These are phyloP conservation scores for Quercus parvula DNA, from an alignment of 306 rosid genomes.

Conservation along the genomic window DNA sequence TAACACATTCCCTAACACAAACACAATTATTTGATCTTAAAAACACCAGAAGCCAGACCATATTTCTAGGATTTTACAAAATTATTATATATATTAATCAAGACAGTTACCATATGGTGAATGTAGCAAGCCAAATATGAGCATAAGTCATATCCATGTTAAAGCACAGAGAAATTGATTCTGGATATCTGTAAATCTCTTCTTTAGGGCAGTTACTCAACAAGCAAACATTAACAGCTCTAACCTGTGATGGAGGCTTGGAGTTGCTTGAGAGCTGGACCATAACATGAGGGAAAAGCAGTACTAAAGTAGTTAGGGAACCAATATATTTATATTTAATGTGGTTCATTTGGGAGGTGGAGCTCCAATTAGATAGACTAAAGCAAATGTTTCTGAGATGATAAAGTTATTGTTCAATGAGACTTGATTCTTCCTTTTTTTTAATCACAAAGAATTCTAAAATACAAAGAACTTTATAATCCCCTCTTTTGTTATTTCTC, in stretches of 20 bases:
- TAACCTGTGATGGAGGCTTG: neutral
- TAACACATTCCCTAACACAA: conserved; percentile 39
- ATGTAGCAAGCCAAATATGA: neutral
- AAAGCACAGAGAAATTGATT: neutral
- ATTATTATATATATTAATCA: neutral
- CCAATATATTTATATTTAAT: neutral
- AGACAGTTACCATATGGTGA: neutral
- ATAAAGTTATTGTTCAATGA: too few relatives aligned
- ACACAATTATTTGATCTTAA: conserved; percentile 1
- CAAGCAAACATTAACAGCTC: neutral
- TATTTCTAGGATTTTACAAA: neutral
- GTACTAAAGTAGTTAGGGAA: neutral
- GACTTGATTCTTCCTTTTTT: too few relatives aligned
- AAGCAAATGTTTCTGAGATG: too few relatives aligned
- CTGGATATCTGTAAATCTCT: neutral
- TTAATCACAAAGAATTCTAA: too few relatives aligned
- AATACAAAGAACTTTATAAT: too few relatives aligned
- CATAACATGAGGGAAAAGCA: neutral
- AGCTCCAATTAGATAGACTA: neutral
- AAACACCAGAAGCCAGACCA: neutral
- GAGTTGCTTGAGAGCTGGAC: neutral
- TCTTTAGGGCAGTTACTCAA: neutral
- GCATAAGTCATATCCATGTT: neutral
- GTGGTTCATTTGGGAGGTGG: neutral
- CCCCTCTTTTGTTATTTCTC: too few relatives aligned